These are phyloP conservation scores for Cutaneotrichosporon cutaneum DNA, from an alignment of 1,284 basidiomycete genomes.

Conservation along the genomic window DNA sequence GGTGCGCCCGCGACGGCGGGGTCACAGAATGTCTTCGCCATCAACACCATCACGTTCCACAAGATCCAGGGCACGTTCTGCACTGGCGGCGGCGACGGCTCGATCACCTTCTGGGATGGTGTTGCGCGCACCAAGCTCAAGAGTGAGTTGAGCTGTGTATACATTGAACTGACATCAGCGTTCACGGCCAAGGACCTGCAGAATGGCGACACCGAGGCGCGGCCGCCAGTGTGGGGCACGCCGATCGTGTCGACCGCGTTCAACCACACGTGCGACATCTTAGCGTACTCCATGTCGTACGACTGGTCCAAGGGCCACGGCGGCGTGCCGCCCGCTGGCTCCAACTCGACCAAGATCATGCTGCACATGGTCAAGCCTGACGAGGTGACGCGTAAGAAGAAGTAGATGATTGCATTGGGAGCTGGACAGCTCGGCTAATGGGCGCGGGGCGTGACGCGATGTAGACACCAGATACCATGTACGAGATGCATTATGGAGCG, in stretches of 20 bases:
- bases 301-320: constrained; percentile 88
- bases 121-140: constrained; percentile 81
- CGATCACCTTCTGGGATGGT: constrained; percentile 44
- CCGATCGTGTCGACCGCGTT: constrained; percentile 64
- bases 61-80: constrained; percentile 91
- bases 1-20: constrained; percentile 33
- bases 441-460: neutral
- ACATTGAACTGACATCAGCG: constrained; percentile 16
- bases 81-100: constrained; percentile 70
- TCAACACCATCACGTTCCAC: constrained; percentile 91
- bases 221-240: constrained; percentile 48
- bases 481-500: constrained; percentile 7
- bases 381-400: constrained; percentile 64
- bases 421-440: neutral
- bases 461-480: constrained; percentile 9
- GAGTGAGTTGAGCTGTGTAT: constrained; percentile 59
- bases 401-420: constrained; percentile 15
- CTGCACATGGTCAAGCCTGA: constrained; percentile 86
- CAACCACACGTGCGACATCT: constrained; percentile 80
- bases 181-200: constrained; percentile 60
- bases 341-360: constrained; percentile 68
- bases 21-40: constrained; percentile 77
- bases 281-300: constrained; percentile 85
- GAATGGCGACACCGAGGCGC: constrained; percentile 69
- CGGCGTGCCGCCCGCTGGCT: constrained; percentile 68